Evolutionary conservation across 2,329 filamentous ascomycete species (phyloP).

Genomic region (Rosellinia necatrix): DNA sequence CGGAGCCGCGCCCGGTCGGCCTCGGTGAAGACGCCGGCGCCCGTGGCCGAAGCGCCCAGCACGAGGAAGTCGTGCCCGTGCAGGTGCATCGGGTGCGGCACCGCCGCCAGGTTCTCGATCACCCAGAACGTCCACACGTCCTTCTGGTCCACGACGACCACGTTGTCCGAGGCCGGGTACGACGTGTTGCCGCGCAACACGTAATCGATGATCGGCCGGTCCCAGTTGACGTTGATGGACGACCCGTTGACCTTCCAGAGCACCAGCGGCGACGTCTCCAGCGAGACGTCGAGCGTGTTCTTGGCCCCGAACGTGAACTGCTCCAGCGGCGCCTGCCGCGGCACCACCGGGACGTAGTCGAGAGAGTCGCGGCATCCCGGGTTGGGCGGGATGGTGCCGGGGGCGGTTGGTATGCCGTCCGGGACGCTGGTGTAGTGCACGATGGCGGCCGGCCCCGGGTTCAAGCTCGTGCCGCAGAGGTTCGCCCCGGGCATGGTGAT

Average conservation of each 20-base stretch:
- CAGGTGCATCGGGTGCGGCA: conserved; percentile 40
- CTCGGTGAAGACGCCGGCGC: conserved; percentile 27
- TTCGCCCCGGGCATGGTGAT: conserved; percentile 29
- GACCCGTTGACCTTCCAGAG: conserved; percentile 31
- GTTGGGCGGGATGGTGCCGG: conserved; percentile 23
- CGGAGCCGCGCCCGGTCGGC: conserved; percentile 39
- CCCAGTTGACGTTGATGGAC: conserved; percentile 40
- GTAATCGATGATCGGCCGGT: conserved; percentile 41
- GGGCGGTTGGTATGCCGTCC: conserved; percentile 24
- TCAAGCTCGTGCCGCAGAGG: conserved; percentile 27
- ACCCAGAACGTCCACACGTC: conserved; percentile 39
- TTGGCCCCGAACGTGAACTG: conserved; percentile 15
- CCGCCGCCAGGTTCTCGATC: conserved; percentile 33
- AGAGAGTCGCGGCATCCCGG: conserved; percentile 27
- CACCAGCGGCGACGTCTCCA: conserved; percentile 12
- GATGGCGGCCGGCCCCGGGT: conserved; percentile 31
- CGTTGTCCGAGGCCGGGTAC: conserved; percentile 32
- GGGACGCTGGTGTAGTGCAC: conserved; percentile 27
- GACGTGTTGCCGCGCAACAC: conserved; percentile 35
- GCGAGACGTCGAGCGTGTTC: conserved; percentile 27
- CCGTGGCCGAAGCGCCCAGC: conserved; percentile 33
- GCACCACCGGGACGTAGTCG: conserved; percentile 28
- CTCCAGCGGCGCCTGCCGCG: conserved; percentile 24
- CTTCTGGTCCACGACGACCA: conserved; percentile 30
- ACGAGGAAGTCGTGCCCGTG: conserved; percentile 44